A percentile compares a stretch with the other conserved stretches of the same genome.
Conservation (phyloP, 2,329 filamentous ascomycete genomes). For the Aspergillus puulaauensis region DNA sequence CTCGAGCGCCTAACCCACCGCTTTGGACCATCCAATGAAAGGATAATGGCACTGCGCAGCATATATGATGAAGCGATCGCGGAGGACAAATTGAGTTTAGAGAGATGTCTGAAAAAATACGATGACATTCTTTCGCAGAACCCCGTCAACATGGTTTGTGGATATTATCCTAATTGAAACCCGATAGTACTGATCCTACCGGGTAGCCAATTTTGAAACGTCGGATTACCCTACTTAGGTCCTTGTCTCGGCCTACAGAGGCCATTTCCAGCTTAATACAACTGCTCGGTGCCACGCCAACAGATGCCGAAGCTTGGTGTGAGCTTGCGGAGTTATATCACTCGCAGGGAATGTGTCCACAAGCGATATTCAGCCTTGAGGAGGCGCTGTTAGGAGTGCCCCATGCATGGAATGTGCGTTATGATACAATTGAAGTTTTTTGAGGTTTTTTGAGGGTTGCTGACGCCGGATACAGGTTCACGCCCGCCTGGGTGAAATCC, state of each 20-base stretch:
- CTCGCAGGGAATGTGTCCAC: constrained; percentile 71
- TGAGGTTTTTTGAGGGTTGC: not conserved
- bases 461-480: constrained; percentile 62
- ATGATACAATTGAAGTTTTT: not conserved
- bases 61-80: constrained; percentile 83
- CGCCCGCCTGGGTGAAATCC: constrained; percentile 79
- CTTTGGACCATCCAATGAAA: constrained; percentile 82
- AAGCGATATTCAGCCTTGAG: constrained; percentile 85
- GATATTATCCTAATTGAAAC: not conserved
- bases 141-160: constrained; percentile 73
- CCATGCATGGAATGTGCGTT: constrained; percentile 88
- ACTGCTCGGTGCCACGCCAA: constrained; percentile 79
- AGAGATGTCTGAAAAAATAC: constrained; percentile 73
- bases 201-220: constrained; percentile 78
- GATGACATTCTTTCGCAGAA: constrained; percentile 71
- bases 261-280: constrained; percentile 72
- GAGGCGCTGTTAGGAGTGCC: constrained; percentile 84
- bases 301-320: constrained; percentile 89
- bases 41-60: constrained; percentile 78
- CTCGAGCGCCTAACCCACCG: constrained; percentile 73
- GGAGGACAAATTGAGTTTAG: constrained; percentile 62
- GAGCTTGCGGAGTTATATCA: constrained; percentile 88
- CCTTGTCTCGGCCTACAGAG: constrained; percentile 67
- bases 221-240: constrained; percentile 74
- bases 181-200: constrained; percentile 29